These are phyloP conservation scores for Crithidia sp. DNA, from an alignment of 208 protist genomes.

Conservation along the genomic window DNA sequence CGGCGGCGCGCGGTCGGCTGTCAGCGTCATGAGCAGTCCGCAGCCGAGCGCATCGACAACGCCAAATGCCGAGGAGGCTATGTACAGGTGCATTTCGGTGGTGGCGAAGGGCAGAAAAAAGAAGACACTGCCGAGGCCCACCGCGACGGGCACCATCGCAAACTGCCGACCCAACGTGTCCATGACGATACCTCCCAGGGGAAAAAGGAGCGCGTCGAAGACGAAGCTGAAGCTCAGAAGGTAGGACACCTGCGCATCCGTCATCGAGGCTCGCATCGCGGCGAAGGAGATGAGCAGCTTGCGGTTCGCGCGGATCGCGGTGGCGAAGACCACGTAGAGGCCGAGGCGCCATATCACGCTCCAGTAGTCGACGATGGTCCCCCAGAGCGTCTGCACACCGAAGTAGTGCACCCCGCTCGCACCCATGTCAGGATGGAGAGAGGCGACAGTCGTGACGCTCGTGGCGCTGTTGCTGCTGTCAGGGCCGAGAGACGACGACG, in stretches of 20 bases:
- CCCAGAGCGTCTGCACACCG: slow-evolving; percentile 36
- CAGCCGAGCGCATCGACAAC: slow-evolving; percentile 79
- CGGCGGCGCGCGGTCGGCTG: slow-evolving; percentile 65
- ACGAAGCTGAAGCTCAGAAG: slow-evolving; percentile 72
- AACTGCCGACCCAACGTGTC: slow-evolving; percentile 61
- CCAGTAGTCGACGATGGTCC: slow-evolving; percentile 64
- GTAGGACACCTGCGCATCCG: slow-evolving; percentile 73
- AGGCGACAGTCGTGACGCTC: background rate
- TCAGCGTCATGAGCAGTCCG: slow-evolving; percentile 83
- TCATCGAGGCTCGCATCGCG: slow-evolving; percentile 61
- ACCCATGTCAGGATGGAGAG: slow-evolving; percentile 27
- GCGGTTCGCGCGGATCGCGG: slow-evolving; percentile 70
- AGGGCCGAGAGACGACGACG: background rate
- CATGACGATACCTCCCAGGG: slow-evolving; percentile 80
- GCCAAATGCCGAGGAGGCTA: slow-evolving; percentile 60
- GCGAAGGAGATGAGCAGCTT: slow-evolving; percentile 85
- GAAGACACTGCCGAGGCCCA: slow-evolving; percentile 65
- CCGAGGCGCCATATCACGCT: slow-evolving; percentile 77
- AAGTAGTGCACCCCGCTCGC: slow-evolving; percentile 35
- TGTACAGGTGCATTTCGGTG: slow-evolving; percentile 47
- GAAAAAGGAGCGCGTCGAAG: slow-evolving; percentile 80
- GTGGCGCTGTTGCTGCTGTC: slow-evolving; percentile 2
- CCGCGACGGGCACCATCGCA: slow-evolving; percentile 60
- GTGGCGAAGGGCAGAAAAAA: slow-evolving; percentile 52
- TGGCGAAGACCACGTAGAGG: slow-evolving; percentile 72